Evolutionary conservation across 768 basidiomycete species (phyloP).

Genomic region (Chlorophyllum brunneum): DNA sequence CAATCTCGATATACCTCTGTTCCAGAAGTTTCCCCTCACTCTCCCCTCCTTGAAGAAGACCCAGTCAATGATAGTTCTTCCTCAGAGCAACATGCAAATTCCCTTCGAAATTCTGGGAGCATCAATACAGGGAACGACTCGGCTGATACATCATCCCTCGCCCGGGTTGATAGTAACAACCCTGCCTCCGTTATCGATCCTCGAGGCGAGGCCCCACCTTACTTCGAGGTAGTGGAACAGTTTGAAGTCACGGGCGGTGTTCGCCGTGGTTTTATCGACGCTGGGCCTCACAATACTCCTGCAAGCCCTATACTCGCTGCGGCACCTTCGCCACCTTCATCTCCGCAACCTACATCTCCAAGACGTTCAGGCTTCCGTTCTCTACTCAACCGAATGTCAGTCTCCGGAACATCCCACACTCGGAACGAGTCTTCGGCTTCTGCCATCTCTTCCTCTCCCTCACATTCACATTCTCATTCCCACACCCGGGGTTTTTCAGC

Average conservation of each 20-base stretch:
- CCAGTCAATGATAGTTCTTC: slow-evolving; percentile 24
- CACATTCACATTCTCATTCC: slow-evolving; percentile 11
- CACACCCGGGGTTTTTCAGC: slow-evolving; percentile 36
- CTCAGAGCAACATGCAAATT: slow-evolving; percentile 13
- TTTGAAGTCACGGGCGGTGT: not conserved
- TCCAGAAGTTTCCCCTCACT: slow-evolving; percentile 36
- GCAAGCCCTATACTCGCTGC: not conserved
- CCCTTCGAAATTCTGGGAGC: slow-evolving; percentile 20
- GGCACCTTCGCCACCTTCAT: not conserved
- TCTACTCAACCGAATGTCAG: slow-evolving; percentile 38
- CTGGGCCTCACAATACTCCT: not conserved
- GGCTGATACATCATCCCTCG: slow-evolving; percentile 27
- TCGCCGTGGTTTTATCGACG: not conserved
- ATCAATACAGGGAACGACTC: slow-evolving; percentile 29
- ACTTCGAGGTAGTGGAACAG: slow-evolving; percentile 50
- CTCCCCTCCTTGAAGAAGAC: slow-evolving; percentile 36
- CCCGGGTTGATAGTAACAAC: slow-evolving; percentile 21
- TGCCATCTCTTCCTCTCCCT: slow-evolving; percentile 3
- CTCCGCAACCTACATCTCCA: slow-evolving; percentile 20
- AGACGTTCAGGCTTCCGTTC: slow-evolving; percentile 46
- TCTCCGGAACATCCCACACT: slow-evolving; percentile 23
- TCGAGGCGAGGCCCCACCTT: slow-evolving; percentile 65
- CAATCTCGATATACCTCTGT: slow-evolving; percentile 32
- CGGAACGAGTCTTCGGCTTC: slow-evolving; percentile 30
- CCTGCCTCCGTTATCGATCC: slow-evolving; percentile 28